These are phyloP conservation scores for Diaporthe caulivora DNA, from an alignment of 2,329 filamentous ascomycete species.

Conservation along the genomic window DNA sequence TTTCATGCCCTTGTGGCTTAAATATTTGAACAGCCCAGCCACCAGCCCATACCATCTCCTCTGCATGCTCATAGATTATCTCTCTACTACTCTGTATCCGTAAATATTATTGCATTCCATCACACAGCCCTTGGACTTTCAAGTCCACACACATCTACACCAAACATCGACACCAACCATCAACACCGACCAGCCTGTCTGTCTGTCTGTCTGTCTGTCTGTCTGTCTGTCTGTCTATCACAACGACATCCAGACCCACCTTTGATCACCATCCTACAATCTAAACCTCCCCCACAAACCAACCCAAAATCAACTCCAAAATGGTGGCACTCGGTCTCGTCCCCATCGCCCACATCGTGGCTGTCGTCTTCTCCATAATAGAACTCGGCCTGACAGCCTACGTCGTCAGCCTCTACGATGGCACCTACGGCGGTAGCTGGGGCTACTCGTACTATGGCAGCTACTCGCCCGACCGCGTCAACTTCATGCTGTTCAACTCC, in stretches of 20 bases:
- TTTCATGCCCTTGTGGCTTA: no score
- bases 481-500: constrained; percentile 84
- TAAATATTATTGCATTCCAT: constrained; percentile 1
- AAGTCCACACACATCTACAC: not conserved
- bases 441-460: constrained; percentile 36
- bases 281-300: not conserved
- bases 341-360: constrained; percentile 74
- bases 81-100: not conserved
- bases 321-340: constrained; percentile 71
- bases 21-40: constrained; percentile 23
- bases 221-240: not conserved
- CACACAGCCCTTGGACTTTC: not conserved
- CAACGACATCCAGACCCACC: not conserved
- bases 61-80: not conserved
- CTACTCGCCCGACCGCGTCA: constrained; percentile 67
- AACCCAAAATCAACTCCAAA: constrained; percentile 39
- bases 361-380: constrained; percentile 77
- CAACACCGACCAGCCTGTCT: not conserved
- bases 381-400: constrained; percentile 82
- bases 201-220: no score
- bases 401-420: constrained; percentile 62
- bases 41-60: not conserved
- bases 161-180: not conserved
- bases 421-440: constrained; percentile 47
- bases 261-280: not conserved